A percentile compares a stretch with the other conserved stretches of the same genome.
These are phyloP conservation scores for Lodderomyces jiufengensis DNA, from an alignment of 1,139 yeast genomes.

Conservation along the genomic window DNA sequence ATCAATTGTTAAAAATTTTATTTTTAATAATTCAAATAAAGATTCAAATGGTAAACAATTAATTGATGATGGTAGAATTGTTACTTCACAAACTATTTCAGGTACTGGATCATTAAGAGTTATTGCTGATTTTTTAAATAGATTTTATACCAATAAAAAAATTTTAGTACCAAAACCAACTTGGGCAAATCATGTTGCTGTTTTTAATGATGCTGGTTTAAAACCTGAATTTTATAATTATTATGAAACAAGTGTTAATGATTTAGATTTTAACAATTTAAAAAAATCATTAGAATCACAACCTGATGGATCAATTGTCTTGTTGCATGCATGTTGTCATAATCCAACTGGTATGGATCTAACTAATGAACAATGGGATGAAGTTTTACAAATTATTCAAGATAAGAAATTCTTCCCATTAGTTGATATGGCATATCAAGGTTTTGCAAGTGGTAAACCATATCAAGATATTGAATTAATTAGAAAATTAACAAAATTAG, in stretches of 20 bases:
- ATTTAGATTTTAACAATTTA: constrained; percentile 52
- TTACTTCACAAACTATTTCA: constrained; percentile 55
- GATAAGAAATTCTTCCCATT: constrained; percentile 69
- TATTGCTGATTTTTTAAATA: constrained; percentile 49
- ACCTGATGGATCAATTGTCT: constrained; percentile 57
- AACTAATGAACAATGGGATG: constrained; percentile 77
- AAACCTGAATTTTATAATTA: constrained; percentile 43
- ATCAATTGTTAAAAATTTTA: constrained; percentile 44
- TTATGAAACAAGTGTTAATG: constrained; percentile 52
- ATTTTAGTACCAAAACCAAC: constrained; percentile 66
- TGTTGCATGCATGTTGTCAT: constrained; percentile 95
- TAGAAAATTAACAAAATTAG: constrained; percentile 49
- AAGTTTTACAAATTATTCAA: constrained; percentile 57
- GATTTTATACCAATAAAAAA: constrained; percentile 42
- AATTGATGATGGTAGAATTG: constrained; percentile 45
- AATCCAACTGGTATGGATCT: constrained; percentile 98
- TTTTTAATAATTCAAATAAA: constrained; percentile 48
- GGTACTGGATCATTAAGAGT: constrained; percentile 62
- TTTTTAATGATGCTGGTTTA: constrained; percentile 50
- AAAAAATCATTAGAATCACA: constrained; percentile 37
- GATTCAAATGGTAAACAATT: constrained; percentile 47
- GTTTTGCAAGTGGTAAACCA: constrained; percentile 82
- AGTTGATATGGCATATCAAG: constrained; percentile 96
- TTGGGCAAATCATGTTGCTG: constrained; percentile 72
- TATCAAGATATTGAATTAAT: constrained; percentile 47